Evolutionary conservation across 2,329 filamentous ascomycete species (phyloP), one percentile per base, ranked within the genome.

Genomic region (Epichloe hybrida): DNA sequence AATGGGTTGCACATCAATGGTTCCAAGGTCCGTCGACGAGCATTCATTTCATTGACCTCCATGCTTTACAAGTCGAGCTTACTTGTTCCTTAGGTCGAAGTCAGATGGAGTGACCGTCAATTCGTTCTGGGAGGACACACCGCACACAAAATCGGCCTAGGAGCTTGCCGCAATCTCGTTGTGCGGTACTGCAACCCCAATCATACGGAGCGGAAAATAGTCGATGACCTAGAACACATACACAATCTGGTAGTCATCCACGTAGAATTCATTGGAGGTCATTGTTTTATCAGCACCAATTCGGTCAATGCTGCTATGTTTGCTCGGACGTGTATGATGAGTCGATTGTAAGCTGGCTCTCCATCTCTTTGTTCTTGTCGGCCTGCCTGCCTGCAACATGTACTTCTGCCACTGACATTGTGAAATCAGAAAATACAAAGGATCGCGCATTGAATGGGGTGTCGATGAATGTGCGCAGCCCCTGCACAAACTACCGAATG

Each of bases 181-280:
- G 76, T 94, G 41, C 76, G 77, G 52, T 74, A 75, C 9, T 78
- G 77, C 56, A 72, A 72, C 57, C 69, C 69, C 49, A 74, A 69
- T 49, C 69, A 86, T 56, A 88, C 81, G 0, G 82, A 82, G 56
- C 68, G 77, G 7, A 66, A 68, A 15, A 80, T 94, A 55, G 80
- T 84, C 11, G 75, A 82, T 4, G 85, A 94, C 58, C 73, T 93
- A 38, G 83, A 89, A 23, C 88, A 94, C 62, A 91, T 94, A 53
- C 82, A 91, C 69, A 86, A 87, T 54, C 73, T 94, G 1, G 71
- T 83, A 21, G 76, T 94, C 11, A 72, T 93, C 59, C 76, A 76
- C 42, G 68, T 93, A 43, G 66, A 68, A 7, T 83, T 86, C 63
- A 65, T 67, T 3, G 69, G 73, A 17, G 72, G 73, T 4, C 77